Percentiles rank a stretch among this genome's conserved stretches.
These are phyloP conservation scores for Linderniella brevidens DNA, from an alignment of 257 asterid genomes.

Conservation along the genomic window DNA sequence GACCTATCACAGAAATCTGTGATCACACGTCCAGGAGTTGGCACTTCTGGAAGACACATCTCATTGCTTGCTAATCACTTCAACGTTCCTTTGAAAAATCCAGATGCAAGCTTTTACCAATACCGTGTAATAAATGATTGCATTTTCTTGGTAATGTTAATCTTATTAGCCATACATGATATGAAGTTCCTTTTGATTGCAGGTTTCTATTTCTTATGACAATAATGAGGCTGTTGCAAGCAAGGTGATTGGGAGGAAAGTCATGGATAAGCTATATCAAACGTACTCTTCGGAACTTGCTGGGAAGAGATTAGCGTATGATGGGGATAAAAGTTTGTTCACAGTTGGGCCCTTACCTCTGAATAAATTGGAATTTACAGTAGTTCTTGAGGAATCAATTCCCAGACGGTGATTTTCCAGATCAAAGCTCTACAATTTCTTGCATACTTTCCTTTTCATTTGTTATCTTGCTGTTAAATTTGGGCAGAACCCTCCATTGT, in stretches of 20 bases:
- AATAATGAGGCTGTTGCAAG: constrained; percentile 24
- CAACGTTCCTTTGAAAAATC: constrained; percentile 45
- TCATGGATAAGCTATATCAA: constrained; percentile 44
- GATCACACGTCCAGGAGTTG: constrained; percentile 45
- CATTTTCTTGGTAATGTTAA: constrained; percentile 9
- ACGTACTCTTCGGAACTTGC: constrained; percentile 61
- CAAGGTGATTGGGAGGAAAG: constrained; percentile 58
- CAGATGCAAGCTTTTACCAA: constrained; percentile 43
- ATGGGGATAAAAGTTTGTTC: constrained; percentile 62
- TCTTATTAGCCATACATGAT: constrained; percentile 4
- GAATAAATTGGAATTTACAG: constrained; percentile 36
- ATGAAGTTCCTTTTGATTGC: constrained; percentile 13
- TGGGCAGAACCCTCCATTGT: constrained; percentile 8
- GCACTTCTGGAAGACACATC: constrained; percentile 47
- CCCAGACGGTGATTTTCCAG: constrained; percentile 30
- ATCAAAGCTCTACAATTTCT: not conserved
- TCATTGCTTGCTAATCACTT: constrained; percentile 59
- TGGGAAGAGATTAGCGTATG: constrained; percentile 62
- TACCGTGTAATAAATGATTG: constrained; percentile 32
- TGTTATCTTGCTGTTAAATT: constrained; percentile 6
- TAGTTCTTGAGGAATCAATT: constrained; percentile 61
- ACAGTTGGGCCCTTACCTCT: constrained; percentile 67
- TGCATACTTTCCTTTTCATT: constrained; percentile 7
- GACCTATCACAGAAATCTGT: constrained; percentile 30
- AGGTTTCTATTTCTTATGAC: constrained; percentile 62